Conservation (phyloP, 2,329 filamentous ascomycete genomes). For the Pseudogymnoascus sp. region DNA sequence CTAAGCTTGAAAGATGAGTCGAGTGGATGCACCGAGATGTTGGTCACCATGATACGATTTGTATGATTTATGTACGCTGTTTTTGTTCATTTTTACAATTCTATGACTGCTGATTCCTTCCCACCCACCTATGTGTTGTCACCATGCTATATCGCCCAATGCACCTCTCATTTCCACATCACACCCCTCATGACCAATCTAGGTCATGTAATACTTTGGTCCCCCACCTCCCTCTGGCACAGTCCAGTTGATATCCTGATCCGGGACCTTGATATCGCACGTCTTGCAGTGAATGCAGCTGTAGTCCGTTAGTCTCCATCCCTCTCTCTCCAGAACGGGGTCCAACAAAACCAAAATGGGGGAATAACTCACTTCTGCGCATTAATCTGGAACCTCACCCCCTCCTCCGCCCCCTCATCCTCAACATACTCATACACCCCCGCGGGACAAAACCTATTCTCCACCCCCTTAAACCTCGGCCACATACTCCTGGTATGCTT, state of each 20-base stretch:
- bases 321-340: neutral
- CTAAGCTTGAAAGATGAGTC: too few species aligned
- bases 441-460: slow-evolving; percentile 95
- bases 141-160: neutral
- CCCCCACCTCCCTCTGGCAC: slow-evolving; percentile 87
- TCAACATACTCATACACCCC: slow-evolving; percentile 98
- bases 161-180: neutral
- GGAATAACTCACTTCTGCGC: slow-evolving; percentile 74
- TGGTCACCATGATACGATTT: too few species aligned
- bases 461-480: slow-evolving; percentile 82
- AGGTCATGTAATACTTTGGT: slow-evolving; percentile 64
- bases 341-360: neutral
- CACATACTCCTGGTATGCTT: slow-evolving; percentile 76
- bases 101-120: neutral
- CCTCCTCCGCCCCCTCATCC: slow-evolving; percentile 76
- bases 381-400: slow-evolving; percentile 96
- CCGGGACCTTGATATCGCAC: slow-evolving; percentile 95
- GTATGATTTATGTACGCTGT: neutral
- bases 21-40: too few species aligned
- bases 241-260: slow-evolving; percentile 96
- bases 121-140: neutral
- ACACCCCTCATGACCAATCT: neutral
- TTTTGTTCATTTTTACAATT: neutral
- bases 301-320: slow-evolving; percentile 23
- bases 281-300: slow-evolving; percentile 99